phyloP scores from a whole-genome alignment of 352 stramenopile genomes.

The Halophytophthora polymorphica region DNA sequence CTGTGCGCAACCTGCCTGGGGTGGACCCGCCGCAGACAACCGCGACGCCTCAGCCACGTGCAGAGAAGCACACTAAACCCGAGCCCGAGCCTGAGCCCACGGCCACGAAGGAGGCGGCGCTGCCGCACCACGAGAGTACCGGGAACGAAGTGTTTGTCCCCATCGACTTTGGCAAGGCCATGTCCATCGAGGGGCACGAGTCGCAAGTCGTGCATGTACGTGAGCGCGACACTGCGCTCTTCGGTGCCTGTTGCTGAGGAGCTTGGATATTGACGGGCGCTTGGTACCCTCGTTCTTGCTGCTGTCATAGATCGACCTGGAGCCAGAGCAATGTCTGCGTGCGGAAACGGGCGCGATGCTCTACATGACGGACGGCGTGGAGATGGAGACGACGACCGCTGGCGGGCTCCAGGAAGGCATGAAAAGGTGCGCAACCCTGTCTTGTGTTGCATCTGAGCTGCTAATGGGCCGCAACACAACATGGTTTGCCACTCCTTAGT shows the following conservation, averaged over 20 bases:
- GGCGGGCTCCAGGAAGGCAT: conserved; percentile 87
- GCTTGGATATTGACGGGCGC: no score
- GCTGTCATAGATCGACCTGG: conserved; percentile 68
- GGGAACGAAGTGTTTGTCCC: conserved; percentile 62
- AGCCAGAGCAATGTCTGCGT: conserved; percentile 89
- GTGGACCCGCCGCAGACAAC: conserved; percentile 12
- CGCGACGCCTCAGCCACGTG: not conserved
- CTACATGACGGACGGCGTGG: conserved; percentile 93
- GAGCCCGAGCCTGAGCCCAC: not conserved
- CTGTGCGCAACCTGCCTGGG: conserved; percentile 47
- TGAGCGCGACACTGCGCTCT: not conserved
- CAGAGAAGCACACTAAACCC: conserved; percentile 3
- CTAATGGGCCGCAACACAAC: no score
- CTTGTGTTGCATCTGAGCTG: conserved; percentile 37
- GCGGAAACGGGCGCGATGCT: conserved; percentile 93
- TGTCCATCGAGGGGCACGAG: conserved; percentile 79
- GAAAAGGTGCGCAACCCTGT: conserved; percentile 76
- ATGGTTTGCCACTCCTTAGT: no score
- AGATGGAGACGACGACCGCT: conserved; percentile 90
- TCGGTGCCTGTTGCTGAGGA: not conserved
- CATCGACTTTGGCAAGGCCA: conserved; percentile 80
- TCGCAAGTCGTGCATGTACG: conserved; percentile 82
- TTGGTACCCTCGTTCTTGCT: not conserved
- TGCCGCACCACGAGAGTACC: conserved; percentile 32
- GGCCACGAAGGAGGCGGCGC: conserved; percentile 9